phyloP scores from a whole-genome alignment of 2,329 filamentous ascomycete genomes.

The Monosporascus sp. region DNA sequence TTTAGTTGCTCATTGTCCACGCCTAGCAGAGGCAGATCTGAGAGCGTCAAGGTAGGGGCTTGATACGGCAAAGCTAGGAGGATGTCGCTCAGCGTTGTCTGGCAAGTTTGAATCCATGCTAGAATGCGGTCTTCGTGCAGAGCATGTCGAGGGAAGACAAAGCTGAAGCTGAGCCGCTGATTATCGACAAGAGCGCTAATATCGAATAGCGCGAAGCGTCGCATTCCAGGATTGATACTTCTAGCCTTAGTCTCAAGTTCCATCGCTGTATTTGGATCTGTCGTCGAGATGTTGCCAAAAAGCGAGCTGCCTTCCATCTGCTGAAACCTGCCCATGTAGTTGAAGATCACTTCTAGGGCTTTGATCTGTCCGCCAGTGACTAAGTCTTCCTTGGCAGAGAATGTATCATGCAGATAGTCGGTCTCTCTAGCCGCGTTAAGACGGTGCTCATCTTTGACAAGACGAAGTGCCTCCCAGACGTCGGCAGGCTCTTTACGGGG shows the following conservation, averaged over 20 bases:
- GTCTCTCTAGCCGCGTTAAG: constrained; percentile 28
- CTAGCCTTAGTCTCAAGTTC: constrained; percentile 1
- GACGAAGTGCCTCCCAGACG: neutral
- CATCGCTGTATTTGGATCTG: neutral
- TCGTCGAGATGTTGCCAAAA: constrained; percentile 1
- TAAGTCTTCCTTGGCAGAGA: constrained; percentile 9
- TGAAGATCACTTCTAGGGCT: constrained; percentile 31
- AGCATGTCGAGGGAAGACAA: neutral
- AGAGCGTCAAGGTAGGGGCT: neutral
- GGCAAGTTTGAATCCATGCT: neutral
- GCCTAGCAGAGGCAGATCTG: neutral
- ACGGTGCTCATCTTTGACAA: constrained; percentile 1
- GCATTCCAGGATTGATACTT: constrained; percentile 3
- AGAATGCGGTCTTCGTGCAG: neutral
- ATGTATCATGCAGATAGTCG: constrained; percentile 32
- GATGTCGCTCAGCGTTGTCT: neutral
- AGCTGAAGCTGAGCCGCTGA: neutral
- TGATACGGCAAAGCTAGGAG: neutral
- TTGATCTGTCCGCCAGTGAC: constrained; percentile 22
- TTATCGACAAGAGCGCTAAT: neutral
- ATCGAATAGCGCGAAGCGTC: constrained; percentile 2
- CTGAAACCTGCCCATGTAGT: constrained; percentile 11
- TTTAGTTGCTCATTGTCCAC: neutral
- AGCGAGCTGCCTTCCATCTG: constrained; percentile 7
- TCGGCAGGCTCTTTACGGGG: neutral